A percentile compares a stretch with the other conserved stretches of the same genome.
Conservation (phyloP, 306 rosid genomes). For the Quercus aquifolioides region DNA sequence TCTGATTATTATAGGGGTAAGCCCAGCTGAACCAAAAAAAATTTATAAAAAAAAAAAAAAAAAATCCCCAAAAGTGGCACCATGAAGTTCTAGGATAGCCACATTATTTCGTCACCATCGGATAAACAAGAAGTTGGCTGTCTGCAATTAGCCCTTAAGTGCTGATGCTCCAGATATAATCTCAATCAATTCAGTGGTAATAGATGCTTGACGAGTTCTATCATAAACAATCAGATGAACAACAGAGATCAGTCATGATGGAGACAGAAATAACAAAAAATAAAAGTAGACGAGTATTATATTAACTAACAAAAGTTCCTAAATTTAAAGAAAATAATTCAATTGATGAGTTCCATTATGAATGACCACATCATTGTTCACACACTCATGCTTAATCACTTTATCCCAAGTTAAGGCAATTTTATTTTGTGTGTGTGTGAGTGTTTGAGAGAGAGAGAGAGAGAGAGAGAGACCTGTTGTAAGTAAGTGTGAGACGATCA, state of each 20-base stretch:
- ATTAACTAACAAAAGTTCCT: neutral
- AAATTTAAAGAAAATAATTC: neutral
- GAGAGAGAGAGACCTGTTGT: conserved; percentile 66
- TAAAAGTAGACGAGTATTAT: neutral
- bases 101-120: conserved; percentile 43
- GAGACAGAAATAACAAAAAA: neutral
- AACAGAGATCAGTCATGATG: conserved; percentile 25
- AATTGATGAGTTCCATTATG: neutral
- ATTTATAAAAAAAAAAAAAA: too few species aligned
- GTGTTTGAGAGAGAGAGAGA: conserved; percentile 9
- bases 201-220: conserved; percentile 99
- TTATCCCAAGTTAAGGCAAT: too few species aligned
- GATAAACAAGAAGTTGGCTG: conserved; percentile 22
- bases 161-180: conserved; percentile 99
- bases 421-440: neutral
- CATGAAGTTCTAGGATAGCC: conserved; percentile 37
- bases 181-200: conserved; percentile 96
- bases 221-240: conserved; percentile 22
- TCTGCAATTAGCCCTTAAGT: conserved; percentile 50
- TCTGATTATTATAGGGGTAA: too few species aligned
- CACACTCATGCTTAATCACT: neutral
- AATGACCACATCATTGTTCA: neutral
- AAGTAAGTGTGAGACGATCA: conserved; percentile 95
- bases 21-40: too few species aligned
- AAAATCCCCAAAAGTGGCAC: conserved; percentile 31